Percentiles rank a stretch among this genome's conserved stretches.
Evolutionary conservation across 2,329 filamentous ascomycete species (phyloP).

Genomic region (Colletotrichum filicis): DNA sequence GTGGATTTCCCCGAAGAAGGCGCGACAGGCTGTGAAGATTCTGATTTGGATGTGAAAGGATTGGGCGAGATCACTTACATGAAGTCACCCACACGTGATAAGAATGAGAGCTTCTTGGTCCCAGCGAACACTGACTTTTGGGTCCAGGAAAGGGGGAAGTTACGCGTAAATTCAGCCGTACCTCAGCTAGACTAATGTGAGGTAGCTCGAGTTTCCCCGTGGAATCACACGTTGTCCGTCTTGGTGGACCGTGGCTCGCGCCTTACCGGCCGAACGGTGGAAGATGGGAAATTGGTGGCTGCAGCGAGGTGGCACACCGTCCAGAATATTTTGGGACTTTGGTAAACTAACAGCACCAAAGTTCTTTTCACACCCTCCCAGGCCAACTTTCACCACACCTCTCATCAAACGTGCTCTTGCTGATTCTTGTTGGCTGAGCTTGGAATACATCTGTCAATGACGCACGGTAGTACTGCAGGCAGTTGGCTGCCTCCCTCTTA

Average conservation of each 20-base stretch:
- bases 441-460: background rate
- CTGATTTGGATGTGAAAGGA: background rate
- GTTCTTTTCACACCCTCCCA: background rate
- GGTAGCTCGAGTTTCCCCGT: background rate
- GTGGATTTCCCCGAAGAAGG: background rate
- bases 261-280: background rate
- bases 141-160: too few relatives aligned
- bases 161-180: background rate
- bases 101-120: too few relatives aligned
- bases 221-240: background rate
- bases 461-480: background rate
- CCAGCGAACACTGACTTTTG: background rate
- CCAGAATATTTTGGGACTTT: background rate
- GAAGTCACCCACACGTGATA: background rate
- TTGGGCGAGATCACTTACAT: background rate
- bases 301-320: background rate
- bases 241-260: background rate
- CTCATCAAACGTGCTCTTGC: background rate
- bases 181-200: background rate
- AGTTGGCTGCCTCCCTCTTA: background rate
- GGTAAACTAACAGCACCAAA: background rate
- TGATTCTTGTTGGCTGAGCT: background rate
- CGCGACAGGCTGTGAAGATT: background rate
- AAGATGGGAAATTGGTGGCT: constrained; percentile 20
- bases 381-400: background rate